These are phyloP conservation scores for Musa itinerans DNA, from an alignment of 176 grass and related monocot species.

Conservation along the genomic window DNA sequence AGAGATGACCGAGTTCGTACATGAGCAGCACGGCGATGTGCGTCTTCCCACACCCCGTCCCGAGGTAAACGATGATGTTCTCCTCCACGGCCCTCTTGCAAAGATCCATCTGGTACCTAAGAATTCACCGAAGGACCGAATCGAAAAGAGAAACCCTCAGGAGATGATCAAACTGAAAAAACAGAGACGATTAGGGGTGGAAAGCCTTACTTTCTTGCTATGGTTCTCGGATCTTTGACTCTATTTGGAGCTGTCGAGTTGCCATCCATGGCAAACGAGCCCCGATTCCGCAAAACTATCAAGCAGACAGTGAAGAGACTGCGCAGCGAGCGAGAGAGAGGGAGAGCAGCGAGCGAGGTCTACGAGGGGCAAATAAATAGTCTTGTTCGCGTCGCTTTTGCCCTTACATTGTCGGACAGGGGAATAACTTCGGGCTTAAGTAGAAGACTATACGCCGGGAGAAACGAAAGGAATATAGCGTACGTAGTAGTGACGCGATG, in stretches of 20 bases:
- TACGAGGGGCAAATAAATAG: too few species aligned
- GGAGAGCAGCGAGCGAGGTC: too few species aligned
- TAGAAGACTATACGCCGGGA: too few species aligned
- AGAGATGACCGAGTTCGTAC: slow-evolving; percentile 66
- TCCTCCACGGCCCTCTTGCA: slow-evolving; percentile 60
- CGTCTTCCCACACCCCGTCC: slow-evolving; percentile 89
- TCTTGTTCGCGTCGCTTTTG: too few species aligned
- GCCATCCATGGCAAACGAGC: neutral
- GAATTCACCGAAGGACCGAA: neutral
- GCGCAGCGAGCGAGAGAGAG: too few species aligned
- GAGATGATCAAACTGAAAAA: neutral
- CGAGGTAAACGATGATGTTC: slow-evolving; percentile 78
- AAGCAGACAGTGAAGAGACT: neutral
- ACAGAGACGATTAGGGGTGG: neutral
- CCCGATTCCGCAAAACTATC: neutral
- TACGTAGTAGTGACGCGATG: too few species aligned
- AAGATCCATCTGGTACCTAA: slow-evolving; percentile 79
- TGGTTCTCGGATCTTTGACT: neutral
- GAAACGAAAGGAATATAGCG: too few species aligned
- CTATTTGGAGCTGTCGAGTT: neutral
- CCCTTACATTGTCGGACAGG: too few species aligned
- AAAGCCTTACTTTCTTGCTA: neutral
- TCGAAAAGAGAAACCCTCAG: neutral
- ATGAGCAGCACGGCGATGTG: slow-evolving; percentile 87
- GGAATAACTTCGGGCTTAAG: too few species aligned